Base-by-base conservation (phyloP, 2,329 filamentous ascomycete genomes). In the Beauveria sp. region DNA sequence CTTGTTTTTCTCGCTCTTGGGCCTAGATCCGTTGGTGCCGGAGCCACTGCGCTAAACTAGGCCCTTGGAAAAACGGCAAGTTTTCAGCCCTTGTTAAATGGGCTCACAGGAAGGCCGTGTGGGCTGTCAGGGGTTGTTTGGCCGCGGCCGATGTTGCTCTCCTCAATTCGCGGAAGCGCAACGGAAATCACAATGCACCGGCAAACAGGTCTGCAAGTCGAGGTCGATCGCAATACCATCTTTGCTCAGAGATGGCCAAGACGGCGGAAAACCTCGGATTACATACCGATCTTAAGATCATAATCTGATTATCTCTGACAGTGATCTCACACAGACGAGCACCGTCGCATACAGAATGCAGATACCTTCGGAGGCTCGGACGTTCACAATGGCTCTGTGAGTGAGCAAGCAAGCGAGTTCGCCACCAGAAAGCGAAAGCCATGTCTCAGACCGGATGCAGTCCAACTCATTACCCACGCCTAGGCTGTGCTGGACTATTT, bases 21-120 rank as follows among this genome's bases (percentile, higher is more conserved):
- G 48, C 56, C 56, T 46, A 52, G 56, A 59, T 59, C 40, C 40
- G 24, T 46, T 46, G 28, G 55, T 30, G 37, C 37, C 55, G 55
- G 55, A 28, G 48, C 56, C 56, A 53, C 48, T 46, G n/a, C 54
- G 41, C 54, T 46, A 44, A 53, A 16, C 37, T 59, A 59, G 56
- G 46, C 26, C 40, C 4, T n/a, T 1, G 22, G 10, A 14, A 5
- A 22, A 18, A 30, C 47, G 5, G 26, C 26, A 28, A 48, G 14
- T 22, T 48, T 41, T 20, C 18, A 40, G 18, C 52, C 26, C 8
- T 26, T 30, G 41, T 37, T 22, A 1, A 26, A 14, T 37, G 46
- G 46, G 34, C 44, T 51, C 40, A 37, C 37, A 20, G 18, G 22
- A 46, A 58, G 43, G 26, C 41, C 28, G 55, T 51, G 44, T 41